phyloP scores from a whole-genome alignment of 2,329 filamentous ascomycete genomes.

The Phaeophleospora eucalypticola region DNA sequence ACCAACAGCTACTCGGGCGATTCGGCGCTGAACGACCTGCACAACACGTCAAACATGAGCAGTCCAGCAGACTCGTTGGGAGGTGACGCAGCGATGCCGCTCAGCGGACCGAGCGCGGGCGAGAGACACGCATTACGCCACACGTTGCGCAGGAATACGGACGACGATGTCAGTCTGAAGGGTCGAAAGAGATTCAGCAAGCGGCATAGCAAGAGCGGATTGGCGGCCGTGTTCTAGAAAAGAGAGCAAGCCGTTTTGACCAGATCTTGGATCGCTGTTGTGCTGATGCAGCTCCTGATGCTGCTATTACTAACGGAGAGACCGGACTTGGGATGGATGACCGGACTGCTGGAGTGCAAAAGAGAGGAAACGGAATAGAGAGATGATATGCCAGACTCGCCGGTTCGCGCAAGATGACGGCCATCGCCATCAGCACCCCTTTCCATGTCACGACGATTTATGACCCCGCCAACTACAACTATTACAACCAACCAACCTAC shows the following conservation, averaged over 20 bases:
- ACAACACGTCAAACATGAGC: conserved; percentile 53
- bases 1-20: conserved; percentile 61
- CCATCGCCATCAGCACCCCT: no score
- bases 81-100: conserved; percentile 41
- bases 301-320: no score
- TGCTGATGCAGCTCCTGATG: no score
- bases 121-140: conserved; percentile 28
- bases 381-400: background rate
- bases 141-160: conserved; percentile 37
- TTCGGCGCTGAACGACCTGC: conserved; percentile 41
- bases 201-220: conserved; percentile 88
- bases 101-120: conserved; percentile 23
- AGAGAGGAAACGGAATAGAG: background rate
- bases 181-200: conserved; percentile 72
- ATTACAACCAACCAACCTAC: background rate
- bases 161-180: conserved; percentile 35
- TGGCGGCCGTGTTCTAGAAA: conserved; percentile 78
- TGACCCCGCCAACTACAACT: background rate
- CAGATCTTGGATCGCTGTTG: no score
- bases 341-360: background rate
- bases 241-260: background rate
- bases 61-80: conserved; percentile 73
- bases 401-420: no score
- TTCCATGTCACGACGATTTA: background rate
- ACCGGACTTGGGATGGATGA: no score